Base-by-base conservation (phyloP, 1,139 yeast genomes). In the Candida pseudoviswanathii region DNA sequence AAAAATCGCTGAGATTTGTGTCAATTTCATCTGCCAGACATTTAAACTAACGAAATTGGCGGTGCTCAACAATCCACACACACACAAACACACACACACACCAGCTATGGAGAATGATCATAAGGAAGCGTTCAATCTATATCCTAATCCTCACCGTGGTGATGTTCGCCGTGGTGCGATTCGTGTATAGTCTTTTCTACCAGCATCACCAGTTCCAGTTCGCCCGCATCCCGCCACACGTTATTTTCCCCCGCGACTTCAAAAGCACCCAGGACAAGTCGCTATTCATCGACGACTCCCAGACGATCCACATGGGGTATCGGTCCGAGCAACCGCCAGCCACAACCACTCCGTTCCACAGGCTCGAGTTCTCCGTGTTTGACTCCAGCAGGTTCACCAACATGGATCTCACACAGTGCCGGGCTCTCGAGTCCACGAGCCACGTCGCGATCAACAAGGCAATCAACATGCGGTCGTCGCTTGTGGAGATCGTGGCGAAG, bases 401-500 rank as follows among this genome's bases (percentile, higher is more conserved):
- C 22, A 51, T 59, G 40, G 54, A 64, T 32, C 46, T 62, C 39
- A 49, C 51, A 1, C 38, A 56, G 45, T 67, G 71, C 55, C 46
- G 51, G 11, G 11, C 43, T 10, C 41, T 64, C 5, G 27, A 54
- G 37, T 45, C 52, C n/a, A 44, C 52, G 3, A 43, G 53, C 1
- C 42, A 45, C 3, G 50, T 67, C 2, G 53, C 52, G 24, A 60
- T 68, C 22, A 62, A 57, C 44, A 45, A 57, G 10, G 60, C 70
- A 1, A 51, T 43, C 6, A 55, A 58, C 47, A 50, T 68, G 32
- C 64, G 64, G 47, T 55, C 57, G 2, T 58, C 65, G 3, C 46
- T 68, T 26, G 44, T 43, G 6, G 61, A 60, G 9, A 56, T 66
- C 0, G 34, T 67, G 27, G 41, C 50, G 2, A 51, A 54, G 4